A percentile compares a stretch with the other conserved stretches of the same genome.
These are phyloP conservation scores for Diaporthe batatas DNA, from an alignment of 2,329 filamentous ascomycete genomes.

Conservation along the genomic window DNA sequence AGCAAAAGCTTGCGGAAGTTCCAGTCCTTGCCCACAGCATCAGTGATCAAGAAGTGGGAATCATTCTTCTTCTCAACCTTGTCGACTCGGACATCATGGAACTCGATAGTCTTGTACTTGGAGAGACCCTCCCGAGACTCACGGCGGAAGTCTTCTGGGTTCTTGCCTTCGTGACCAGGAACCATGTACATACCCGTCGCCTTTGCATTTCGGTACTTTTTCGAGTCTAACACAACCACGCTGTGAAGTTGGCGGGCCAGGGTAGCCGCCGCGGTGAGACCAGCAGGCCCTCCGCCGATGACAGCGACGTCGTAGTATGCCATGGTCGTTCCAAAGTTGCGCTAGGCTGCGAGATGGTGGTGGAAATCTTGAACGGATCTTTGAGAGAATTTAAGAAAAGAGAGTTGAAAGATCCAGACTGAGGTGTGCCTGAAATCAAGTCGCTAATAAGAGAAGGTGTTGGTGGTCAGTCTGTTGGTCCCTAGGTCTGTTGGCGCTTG, in stretches of 20 bases:
- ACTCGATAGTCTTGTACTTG: conserved; percentile 53
- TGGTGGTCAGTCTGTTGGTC: too few relatives aligned
- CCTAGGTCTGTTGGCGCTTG: too few relatives aligned
- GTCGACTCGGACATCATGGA: conserved; percentile 44
- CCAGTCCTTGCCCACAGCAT: conserved; percentile 57
- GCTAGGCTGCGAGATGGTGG: too few relatives aligned
- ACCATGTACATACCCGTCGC: conserved; percentile 64
- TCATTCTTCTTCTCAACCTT: conserved; percentile 42
- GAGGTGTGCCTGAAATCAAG: too few relatives aligned
- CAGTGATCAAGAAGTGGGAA: conserved; percentile 47
- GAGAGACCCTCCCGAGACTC: conserved; percentile 51
- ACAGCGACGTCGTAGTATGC: conserved; percentile 53
- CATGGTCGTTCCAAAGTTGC: neutral
- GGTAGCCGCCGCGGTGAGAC: conserved; percentile 60
- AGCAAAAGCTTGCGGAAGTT: conserved; percentile 66
- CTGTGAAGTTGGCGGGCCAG: conserved; percentile 64
- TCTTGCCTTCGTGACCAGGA: conserved; percentile 54
- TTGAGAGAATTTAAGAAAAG: too few relatives aligned
- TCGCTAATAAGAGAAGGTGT: too few relatives aligned
- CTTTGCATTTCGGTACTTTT: conserved; percentile 62
- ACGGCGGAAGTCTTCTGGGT: conserved; percentile 52
- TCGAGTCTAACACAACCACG: conserved; percentile 63
- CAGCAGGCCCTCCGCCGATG: conserved; percentile 66
- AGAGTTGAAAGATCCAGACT: too few relatives aligned
- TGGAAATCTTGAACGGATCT: too few relatives aligned